Percentiles rank a stretch among this genome's conserved stretches.
phyloP scores from a whole-genome alignment of 176 grass and related monocot genomes.

The Rhynchospora breviuscula region DNA sequence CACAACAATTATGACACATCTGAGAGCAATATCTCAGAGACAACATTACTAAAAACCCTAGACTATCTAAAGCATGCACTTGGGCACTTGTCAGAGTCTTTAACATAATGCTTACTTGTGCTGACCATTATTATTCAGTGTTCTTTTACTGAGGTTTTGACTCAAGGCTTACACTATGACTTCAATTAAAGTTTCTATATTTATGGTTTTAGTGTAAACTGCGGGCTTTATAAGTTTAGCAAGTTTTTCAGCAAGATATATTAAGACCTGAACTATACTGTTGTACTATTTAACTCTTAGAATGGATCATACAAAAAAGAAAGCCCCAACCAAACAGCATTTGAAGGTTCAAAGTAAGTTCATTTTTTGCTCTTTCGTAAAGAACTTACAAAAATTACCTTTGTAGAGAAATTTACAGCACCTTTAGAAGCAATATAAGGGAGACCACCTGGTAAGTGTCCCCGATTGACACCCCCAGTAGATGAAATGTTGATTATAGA shows the following conservation, averaged over 20 bases:
- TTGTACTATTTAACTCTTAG: background rate
- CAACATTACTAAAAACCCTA: background rate
- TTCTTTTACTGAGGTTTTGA: background rate
- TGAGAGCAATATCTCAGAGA: background rate
- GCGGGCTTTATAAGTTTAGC: background rate
- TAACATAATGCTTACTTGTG: background rate
- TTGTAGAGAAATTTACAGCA: constrained; percentile 53
- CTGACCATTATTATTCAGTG: background rate
- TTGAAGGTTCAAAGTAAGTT: background rate
- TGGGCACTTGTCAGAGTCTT: background rate
- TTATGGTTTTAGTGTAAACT: background rate
- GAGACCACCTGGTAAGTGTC: constrained; percentile 51
- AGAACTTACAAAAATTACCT: constrained; percentile 32
- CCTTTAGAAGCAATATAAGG: constrained; percentile 65
- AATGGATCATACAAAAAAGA: background rate
- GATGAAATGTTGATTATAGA: constrained; percentile 82
- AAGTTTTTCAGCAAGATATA: background rate
- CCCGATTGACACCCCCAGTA: constrained; percentile 45
- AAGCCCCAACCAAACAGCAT: background rate
- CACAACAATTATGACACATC: background rate
- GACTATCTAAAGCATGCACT: background rate
- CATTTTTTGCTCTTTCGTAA: background rate
- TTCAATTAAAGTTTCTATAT: background rate
- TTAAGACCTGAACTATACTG: background rate
- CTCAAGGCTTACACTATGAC: background rate